Evolutionary conservation across 495 filamentous ascomycete species (phyloP).

Genomic region (Penicillium arizonense): DNA sequence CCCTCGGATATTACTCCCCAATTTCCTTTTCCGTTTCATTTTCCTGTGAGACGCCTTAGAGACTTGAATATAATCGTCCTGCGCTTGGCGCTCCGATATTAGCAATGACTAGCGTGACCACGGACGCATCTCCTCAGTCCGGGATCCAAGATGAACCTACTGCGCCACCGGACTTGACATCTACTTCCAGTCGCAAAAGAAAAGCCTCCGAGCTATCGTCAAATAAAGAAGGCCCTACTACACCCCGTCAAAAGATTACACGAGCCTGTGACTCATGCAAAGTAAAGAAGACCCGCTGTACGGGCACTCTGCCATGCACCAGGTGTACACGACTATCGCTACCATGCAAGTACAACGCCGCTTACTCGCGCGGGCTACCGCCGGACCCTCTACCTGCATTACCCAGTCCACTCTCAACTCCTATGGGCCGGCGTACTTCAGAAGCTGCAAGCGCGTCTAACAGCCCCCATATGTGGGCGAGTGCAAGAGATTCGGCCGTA

Average conservation of each 20-base stretch:
- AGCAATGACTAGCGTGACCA: constrained; percentile 20
- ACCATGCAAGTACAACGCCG: constrained; percentile 43
- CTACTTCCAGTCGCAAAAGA: constrained; percentile 25
- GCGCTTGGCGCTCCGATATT: constrained; percentile 12
- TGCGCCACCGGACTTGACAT: neutral
- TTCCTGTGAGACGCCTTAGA: no score
- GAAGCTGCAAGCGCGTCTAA: constrained; percentile 8
- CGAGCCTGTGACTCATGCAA: constrained; percentile 50
- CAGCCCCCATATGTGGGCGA: constrained; percentile 12
- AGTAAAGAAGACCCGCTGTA: constrained; percentile 46
- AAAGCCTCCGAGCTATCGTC: constrained; percentile 26
- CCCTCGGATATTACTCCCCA: constrained; percentile 11
- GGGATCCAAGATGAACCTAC: constrained; percentile 1
- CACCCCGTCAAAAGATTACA: constrained; percentile 41
- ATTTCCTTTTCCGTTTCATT: neutral
- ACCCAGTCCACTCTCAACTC: constrained; percentile 3
- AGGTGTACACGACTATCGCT: constrained; percentile 40
- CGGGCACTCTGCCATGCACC: constrained; percentile 43
- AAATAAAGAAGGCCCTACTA: constrained; percentile 16
- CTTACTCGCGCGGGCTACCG: constrained; percentile 44
- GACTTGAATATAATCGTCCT: no score
- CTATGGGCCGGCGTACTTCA: neutral
- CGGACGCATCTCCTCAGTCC: constrained; percentile 14
- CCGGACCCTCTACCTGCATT: constrained; percentile 38
- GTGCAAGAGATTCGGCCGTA: constrained; percentile 1